Conservation (phyloP, 2,329 filamentous ascomycete genomes). For the Elsinoe ampelina region DNA sequence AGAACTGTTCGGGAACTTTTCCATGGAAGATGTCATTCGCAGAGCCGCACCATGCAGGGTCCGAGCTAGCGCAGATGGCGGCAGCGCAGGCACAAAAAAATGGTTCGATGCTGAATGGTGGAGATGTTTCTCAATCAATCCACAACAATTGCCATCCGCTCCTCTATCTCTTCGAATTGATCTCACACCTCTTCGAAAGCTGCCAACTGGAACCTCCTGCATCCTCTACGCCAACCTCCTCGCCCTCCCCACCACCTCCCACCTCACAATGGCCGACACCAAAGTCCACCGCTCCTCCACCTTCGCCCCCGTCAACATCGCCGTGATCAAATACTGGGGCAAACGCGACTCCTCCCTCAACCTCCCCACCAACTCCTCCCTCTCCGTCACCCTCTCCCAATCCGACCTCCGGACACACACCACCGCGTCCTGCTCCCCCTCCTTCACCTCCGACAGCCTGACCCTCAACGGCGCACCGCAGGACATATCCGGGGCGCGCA, state of each 20-base stretch:
- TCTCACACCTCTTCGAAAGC: background rate
- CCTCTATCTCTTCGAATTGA: background rate
- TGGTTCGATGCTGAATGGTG: slow-evolving; percentile 10
- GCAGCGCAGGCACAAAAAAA: slow-evolving; percentile 9
- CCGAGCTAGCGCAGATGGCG: background rate
- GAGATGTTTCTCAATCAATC: background rate
- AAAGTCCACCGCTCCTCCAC: slow-evolving; percentile 83
- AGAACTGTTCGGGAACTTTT: background rate
- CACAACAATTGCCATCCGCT: too few species aligned
- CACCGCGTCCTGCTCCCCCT: slow-evolving; percentile 77
- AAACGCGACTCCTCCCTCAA: slow-evolving; percentile 92
- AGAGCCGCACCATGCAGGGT: background rate
- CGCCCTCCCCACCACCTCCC: background rate
- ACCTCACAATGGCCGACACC: slow-evolving; percentile 30
- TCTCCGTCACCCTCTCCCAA: slow-evolving; percentile 94
- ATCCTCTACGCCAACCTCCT: background rate
- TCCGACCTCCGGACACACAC: slow-evolving; percentile 89
- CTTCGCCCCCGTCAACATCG: slow-evolving; percentile 95
- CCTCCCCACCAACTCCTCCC: slow-evolving; percentile 93
- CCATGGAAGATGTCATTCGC: slow-evolving; percentile 9
- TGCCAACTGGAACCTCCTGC: background rate
- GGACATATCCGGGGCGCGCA: slow-evolving; percentile 78
- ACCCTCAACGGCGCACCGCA: slow-evolving; percentile 75
- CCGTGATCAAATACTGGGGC: slow-evolving; percentile 99
- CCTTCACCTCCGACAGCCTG: slow-evolving; percentile 62